Base-by-base conservation (phyloP, 2,329 filamentous ascomycete species). In the Fusarium bactridioides region DNA sequence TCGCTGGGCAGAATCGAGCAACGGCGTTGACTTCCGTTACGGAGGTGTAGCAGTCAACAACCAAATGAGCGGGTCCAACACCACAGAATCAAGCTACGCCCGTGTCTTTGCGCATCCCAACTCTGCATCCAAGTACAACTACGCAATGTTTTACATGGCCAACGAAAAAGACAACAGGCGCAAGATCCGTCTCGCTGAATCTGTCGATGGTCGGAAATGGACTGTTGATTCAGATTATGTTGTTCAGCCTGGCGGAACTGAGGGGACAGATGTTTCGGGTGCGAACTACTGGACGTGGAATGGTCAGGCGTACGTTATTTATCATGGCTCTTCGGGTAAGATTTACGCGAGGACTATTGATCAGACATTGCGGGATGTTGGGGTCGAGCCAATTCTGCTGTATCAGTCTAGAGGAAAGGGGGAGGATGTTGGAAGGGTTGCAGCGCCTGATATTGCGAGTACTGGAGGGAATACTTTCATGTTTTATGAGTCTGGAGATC, bases 121-220 rank as follows among this genome's bases (percentile, higher is more conserved):
- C 25, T 5, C 68, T 7, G 45, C 47, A 0, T 77, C 74, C n/a
- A 67, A 57, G 1, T 77, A 76, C 50, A 50, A 55, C 0, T 78
- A 77, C 23, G 76, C 68, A 44, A 78, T 78, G 76, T 78, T 78
- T 38, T 78, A 77, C 62, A 78, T 78, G 76, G 75, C 47, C 47
- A 78, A 78, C 29, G 76, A 77, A 38, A 23, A 48, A 1, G 69
- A 78, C 41, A 69, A 77, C 43, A 53, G 58, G 4, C 76, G 76
- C 38, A 74, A 76, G 15, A 78, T 78, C 5, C 64, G 76, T 5
- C 67, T 77, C 5, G 76, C 76, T 4, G 76, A 78, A 60, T 78
- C 76, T 6, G 19, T 27, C 0, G 76, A 78, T 16, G 76, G 76
- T 10, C 63, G 61, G 8, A 53, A 53, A 7, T 78, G 76, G 76